Conservation (phyloP, 805 yeast species). For the Metschnikowia aberdeeniae region DNA sequence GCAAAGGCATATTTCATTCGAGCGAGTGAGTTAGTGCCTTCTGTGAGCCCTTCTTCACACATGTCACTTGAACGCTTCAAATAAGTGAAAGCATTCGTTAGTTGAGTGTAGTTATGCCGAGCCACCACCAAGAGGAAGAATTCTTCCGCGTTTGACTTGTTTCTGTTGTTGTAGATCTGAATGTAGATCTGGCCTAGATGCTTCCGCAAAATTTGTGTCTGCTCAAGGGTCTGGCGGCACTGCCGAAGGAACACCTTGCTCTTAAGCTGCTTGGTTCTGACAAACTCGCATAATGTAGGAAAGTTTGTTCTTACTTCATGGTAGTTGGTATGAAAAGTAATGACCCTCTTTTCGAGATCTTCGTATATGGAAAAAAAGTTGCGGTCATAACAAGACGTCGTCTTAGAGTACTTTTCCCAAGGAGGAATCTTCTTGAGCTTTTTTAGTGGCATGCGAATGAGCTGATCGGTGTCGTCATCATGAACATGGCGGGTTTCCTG, state of each 20-base stretch:
- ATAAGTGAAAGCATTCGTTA: not conserved
- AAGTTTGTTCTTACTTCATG: slow-evolving; percentile 1
- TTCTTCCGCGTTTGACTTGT: not conserved
- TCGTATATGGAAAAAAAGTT: slow-evolving; percentile 2
- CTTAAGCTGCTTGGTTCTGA: slow-evolving; percentile 5
- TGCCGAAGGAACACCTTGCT: slow-evolving; percentile 7
- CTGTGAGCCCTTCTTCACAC: not conserved
- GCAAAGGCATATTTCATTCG: not conserved
- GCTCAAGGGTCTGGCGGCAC: slow-evolving; percentile 1
- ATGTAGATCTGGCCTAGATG: not conserved
- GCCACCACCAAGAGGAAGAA: not conserved
- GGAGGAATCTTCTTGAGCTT: not conserved
- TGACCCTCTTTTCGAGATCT: slow-evolving; percentile 4
- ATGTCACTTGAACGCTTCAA: not conserved
- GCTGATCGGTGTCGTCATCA: not conserved
- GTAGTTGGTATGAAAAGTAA: slow-evolving; percentile 3
- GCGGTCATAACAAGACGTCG: not conserved
- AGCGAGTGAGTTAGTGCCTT: not conserved
- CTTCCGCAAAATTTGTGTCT: slow-evolving; percentile 1
- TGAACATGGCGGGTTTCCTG: not conserved
- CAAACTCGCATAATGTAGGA: not conserved
- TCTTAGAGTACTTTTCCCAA: not conserved
- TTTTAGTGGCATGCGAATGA: not conserved
- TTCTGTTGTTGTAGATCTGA: not conserved
- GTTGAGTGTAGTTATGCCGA: not conserved